Evolutionary conservation across 2,329 filamentous ascomycete genomes (phyloP).

Genomic region (Ceratocystis eucalypticola): DNA sequence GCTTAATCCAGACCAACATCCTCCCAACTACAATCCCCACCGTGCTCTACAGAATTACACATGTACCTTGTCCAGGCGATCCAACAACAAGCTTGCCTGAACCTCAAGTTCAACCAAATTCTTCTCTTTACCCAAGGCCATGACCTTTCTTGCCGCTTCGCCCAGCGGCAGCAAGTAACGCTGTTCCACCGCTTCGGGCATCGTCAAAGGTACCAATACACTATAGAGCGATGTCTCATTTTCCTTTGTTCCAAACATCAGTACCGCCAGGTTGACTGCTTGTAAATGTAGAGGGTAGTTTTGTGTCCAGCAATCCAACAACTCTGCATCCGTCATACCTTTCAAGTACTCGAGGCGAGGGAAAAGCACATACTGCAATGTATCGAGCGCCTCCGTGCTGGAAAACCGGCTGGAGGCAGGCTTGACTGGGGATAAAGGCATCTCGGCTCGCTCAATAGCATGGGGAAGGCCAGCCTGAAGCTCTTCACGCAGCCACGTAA

Average conservation of each 20-base stretch:
- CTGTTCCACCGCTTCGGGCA: slow-evolving; percentile 44
- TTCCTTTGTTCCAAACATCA: slow-evolving; percentile 26
- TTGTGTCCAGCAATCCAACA: slow-evolving; percentile 40
- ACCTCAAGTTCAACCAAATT: slow-evolving; percentile 26
- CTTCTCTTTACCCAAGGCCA: slow-evolving; percentile 25
- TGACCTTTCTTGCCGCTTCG: slow-evolving; percentile 30
- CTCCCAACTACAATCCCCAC: not conserved
- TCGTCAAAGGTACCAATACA: slow-evolving; percentile 38
- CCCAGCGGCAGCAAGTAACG: slow-evolving; percentile 44
- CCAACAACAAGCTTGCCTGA: slow-evolving; percentile 32
- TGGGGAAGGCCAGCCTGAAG: slow-evolving; percentile 30
- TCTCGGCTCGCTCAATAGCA: slow-evolving; percentile 25
- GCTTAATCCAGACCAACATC: not conserved
- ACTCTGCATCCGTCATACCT: slow-evolving; percentile 28
- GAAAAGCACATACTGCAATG: slow-evolving; percentile 49
- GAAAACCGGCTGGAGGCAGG: slow-evolving; percentile 32
- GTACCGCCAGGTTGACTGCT: slow-evolving; percentile 46
- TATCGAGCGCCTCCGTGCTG: slow-evolving; percentile 41
- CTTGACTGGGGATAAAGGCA: slow-evolving; percentile 20
- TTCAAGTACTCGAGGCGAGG: slow-evolving; percentile 39
- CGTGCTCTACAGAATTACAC: slow-evolving; percentile 7
- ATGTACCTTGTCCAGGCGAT: slow-evolving; percentile 31
- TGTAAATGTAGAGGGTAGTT: slow-evolving; percentile 44
- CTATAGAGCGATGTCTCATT: slow-evolving; percentile 27
- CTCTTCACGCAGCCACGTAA: slow-evolving; percentile 52